Conservation (phyloP, 805 yeast species). For the Candida insectalens region DNA sequence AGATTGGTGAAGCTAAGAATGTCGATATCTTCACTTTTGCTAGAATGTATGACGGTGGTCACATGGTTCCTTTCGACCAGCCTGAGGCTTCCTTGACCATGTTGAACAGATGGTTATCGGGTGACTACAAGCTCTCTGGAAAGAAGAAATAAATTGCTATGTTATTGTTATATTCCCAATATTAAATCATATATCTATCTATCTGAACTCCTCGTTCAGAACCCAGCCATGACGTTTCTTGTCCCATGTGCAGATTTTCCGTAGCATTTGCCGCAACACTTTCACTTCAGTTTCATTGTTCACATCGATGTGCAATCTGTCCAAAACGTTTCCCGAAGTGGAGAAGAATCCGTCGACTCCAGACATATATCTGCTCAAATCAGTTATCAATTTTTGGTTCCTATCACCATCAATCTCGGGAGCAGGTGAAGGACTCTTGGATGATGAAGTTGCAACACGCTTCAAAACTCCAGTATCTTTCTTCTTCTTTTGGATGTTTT, state of each 20-base stretch:
- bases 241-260: constrained; percentile 62
- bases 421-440: neutral
- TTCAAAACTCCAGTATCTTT: constrained; percentile 6
- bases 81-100: constrained; percentile 63
- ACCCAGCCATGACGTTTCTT: constrained; percentile 51
- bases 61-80: constrained; percentile 88
- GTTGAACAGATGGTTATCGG: constrained; percentile 68
- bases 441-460: neutral
- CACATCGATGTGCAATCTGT: constrained; percentile 23
- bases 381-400: constrained; percentile 11
- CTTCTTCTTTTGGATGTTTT: constrained; percentile 35
- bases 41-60: constrained; percentile 77
- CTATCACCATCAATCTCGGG: constrained; percentile 3
- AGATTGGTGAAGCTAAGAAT: constrained; percentile 69
- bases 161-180: neutral
- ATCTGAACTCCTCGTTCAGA: constrained; percentile 44
- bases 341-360: constrained; percentile 20
- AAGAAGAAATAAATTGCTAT: constrained; percentile 6
- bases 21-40: constrained; percentile 64
- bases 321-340: constrained; percentile 21
- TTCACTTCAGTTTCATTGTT: constrained; percentile 45
- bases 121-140: constrained; percentile 33
- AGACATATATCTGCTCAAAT: constrained; percentile 20
- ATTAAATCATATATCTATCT: neutral
- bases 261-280: constrained; percentile 57